These are phyloP conservation scores for Echites panduratus DNA, from an alignment of 257 asterid genomes.

Conservation along the genomic window DNA sequence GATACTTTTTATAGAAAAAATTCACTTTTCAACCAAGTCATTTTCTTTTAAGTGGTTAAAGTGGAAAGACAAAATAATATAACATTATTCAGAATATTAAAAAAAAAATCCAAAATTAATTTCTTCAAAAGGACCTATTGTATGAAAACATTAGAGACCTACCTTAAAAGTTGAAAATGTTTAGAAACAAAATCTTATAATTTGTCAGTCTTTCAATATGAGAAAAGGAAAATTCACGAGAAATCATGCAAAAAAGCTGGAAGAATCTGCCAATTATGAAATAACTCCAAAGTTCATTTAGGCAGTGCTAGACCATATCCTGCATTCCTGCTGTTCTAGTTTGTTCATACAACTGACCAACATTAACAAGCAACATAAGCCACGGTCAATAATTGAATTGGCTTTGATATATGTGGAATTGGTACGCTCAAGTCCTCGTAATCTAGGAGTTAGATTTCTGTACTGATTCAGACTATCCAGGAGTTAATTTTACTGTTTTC, in stretches of 20 bases:
- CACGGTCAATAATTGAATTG: neutral
- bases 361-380: neutral
- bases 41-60: too few relatives aligned
- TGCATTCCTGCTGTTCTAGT: neutral
- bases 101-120: too few relatives aligned
- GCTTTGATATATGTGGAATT: neutral
- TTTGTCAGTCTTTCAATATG: neutral
- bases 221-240: neutral
- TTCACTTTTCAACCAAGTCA: too few relatives aligned
- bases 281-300: neutral
- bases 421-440: neutral
- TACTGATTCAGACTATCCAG: neutral
- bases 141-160: too few relatives aligned
- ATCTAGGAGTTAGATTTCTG: neutral
- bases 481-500: too few relatives aligned
- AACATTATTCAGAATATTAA: too few relatives aligned
- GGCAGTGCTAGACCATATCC: neutral
- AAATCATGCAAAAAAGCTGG: neutral
- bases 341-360: neutral
- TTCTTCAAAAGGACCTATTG: too few relatives aligned
- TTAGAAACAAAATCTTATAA: too few relatives aligned
- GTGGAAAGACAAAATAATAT: too few relatives aligned
- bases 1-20: too few relatives aligned
- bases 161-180: too few relatives aligned
- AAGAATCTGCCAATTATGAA: neutral